A percentile compares a stretch with the other conserved stretches of the same genome.
These are phyloP conservation scores for Pseudogymnoascus sp. DNA, from an alignment of 2,329 filamentous ascomycete species.

Conservation along the genomic window DNA sequence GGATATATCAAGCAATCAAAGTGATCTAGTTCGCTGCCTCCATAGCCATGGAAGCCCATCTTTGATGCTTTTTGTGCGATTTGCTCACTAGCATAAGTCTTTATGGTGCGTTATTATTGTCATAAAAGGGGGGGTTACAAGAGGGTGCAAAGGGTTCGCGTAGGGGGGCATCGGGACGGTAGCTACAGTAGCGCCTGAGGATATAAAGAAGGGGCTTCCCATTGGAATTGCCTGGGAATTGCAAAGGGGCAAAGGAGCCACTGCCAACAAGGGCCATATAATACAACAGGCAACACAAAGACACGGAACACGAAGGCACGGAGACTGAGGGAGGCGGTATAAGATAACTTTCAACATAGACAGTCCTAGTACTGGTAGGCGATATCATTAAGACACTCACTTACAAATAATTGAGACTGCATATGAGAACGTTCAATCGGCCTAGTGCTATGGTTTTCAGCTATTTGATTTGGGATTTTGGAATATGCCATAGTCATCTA, in stretches of 20 bases:
- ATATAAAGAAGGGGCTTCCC: background rate
- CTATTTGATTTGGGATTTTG: conserved; percentile 54
- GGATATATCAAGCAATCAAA: background rate
- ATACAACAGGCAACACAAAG: background rate
- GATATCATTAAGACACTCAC: background rate
- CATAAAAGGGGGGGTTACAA: background rate
- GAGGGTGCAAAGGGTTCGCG: background rate
- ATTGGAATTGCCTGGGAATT: background rate
- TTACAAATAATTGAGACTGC: background rate
- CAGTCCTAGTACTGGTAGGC: background rate
- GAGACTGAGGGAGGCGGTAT: background rate
- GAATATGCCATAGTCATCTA: conserved; percentile 63
- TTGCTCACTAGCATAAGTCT: background rate
- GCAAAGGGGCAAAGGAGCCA: background rate
- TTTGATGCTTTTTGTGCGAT: background rate
- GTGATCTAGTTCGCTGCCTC: conserved; percentile 4
- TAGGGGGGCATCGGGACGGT: background rate
- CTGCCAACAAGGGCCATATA: background rate
- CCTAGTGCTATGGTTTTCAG: conserved; percentile 36
- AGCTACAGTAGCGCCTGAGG: background rate
- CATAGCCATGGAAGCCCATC: conserved; percentile 8
- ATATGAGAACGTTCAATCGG: background rate
- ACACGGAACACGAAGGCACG: background rate
- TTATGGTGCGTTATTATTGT: background rate
- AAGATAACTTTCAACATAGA: background rate